A percentile compares a stretch with the other conserved stretches of the same genome.
Conservation (phyloP, 2,329 filamentous ascomycete genomes). For the Polychaeton citri region DNA sequence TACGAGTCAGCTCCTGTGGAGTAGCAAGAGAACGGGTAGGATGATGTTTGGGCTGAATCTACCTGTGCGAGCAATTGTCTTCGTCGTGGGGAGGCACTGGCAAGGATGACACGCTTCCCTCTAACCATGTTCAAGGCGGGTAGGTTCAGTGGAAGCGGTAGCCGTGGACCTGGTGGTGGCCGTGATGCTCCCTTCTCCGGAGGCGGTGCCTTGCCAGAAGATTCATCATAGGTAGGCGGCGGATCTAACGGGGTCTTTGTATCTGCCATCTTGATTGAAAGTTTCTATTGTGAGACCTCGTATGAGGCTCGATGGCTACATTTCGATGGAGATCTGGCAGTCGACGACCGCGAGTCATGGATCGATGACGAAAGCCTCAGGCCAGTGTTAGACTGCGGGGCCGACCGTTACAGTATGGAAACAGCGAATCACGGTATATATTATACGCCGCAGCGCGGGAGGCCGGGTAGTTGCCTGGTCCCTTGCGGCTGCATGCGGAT, state of each 20-base stretch:
- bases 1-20: neutral
- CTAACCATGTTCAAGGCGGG: conserved; percentile 67
- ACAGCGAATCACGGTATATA: too few species aligned
- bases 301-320: neutral
- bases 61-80: conserved; percentile 67
- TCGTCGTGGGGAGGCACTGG: conserved; percentile 75
- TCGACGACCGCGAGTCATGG: neutral
- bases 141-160: conserved; percentile 58
- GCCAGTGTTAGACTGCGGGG: too few species aligned
- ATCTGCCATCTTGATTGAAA: conserved; percentile 18
- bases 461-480: neutral
- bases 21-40: neutral
- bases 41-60: conserved; percentile 10
- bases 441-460: too few species aligned
- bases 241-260: conserved; percentile 26
- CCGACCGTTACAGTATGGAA: too few species aligned
- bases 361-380: neutral
- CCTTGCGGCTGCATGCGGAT: neutral
- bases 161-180: conserved; percentile 24
- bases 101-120: conserved; percentile 71
- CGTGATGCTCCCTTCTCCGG: conserved; percentile 10
- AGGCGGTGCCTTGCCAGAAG: conserved; percentile 10
- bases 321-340: neutral
- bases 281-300: too few species aligned
- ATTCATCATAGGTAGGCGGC: conserved; percentile 30